Evolutionary conservation across 176 grass and related monocot genomes (phyloP).

Genomic region (Cymbopogon citratus): DNA sequence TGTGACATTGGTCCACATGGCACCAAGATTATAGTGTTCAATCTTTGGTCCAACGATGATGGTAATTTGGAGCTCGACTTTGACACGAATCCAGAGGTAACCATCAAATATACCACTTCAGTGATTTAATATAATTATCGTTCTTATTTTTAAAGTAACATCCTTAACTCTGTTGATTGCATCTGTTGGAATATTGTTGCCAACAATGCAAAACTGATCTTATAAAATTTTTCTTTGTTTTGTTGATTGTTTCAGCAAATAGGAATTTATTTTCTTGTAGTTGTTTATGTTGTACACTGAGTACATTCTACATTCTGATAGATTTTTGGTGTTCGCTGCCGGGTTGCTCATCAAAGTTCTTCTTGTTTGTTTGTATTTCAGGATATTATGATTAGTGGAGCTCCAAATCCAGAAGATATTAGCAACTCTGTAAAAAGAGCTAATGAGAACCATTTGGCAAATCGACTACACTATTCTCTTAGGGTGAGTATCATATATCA

Average conservation of each 20-base stretch:
- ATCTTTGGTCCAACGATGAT: slow-evolving; percentile 64
- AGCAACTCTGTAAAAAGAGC: slow-evolving; percentile 16
- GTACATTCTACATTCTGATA: not conserved
- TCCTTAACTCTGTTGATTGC: not conserved
- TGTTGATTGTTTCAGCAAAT: not conserved
- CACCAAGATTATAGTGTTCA: slow-evolving; percentile 82
- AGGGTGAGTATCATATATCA: slow-evolving; percentile 38
- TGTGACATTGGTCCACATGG: slow-evolving; percentile 66
- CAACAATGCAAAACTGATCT: not conserved
- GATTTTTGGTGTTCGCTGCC: not conserved
- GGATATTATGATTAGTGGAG: slow-evolving; percentile 69
- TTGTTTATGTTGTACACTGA: not conserved
- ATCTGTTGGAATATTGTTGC: not conserved
- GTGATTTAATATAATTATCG: not conserved
- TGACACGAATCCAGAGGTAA: slow-evolving; percentile 44
- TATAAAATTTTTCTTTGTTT: not conserved
- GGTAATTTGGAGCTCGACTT: slow-evolving; percentile 74
- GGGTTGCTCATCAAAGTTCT: not conserved
- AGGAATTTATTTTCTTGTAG: not conserved
- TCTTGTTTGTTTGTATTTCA: slow-evolving; percentile 22
- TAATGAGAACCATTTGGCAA: slow-evolving; percentile 56
- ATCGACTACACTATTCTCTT: slow-evolving; percentile 53
- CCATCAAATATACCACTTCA: not conserved
- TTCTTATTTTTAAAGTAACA: slow-evolving; percentile 4
- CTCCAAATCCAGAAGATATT: slow-evolving; percentile 33